Base-by-base conservation (phyloP, 2,329 filamentous ascomycete genomes). In the Aspergillus pseudotamarii region DNA sequence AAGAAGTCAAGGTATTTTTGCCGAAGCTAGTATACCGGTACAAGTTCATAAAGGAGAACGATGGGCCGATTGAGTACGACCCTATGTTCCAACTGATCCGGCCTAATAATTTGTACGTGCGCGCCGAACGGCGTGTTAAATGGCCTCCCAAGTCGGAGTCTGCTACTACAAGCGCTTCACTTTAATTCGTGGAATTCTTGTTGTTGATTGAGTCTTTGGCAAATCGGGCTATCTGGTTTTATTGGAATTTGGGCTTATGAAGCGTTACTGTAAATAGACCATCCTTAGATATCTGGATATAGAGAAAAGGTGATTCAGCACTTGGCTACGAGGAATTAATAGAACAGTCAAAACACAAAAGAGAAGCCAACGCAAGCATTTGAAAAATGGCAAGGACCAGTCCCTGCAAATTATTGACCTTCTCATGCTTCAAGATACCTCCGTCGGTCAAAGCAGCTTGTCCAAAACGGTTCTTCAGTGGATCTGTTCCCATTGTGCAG, bases 1-100 rank as follows among this genome's bases (percentile, higher is more conserved):
- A 84, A 62, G 86, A 89, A 73, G 79, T 88, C 61, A 88, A 88
- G 76, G 79, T 88, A 9, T 70, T 75, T 36, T 21, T 89, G 65
- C 78, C 82, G 1, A 85, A 88, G 76, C 75, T 89, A 43, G 73
- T 89, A 1, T 88, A 82, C 62, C 79, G 87, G 11, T 89, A 89
- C 71, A 77, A 84, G 60, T 89, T 87, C 62, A 74, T 65, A 11
- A 71, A 80, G 21, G 85, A 81, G 23, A 78, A 79, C 6, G 78
- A 84, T 5, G 83, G 79, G 1, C 76, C 81, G 0, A 76, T 88
- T 3, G 65, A 71, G 46, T 73, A 74, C 26, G 72, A 74, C 59
- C 72, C 72, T 5, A 71, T 72, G 69, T 74, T 74, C 43, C 68
- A 70, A 54, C 50, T 74, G 38, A 71, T 74, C 34, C 60, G 72